Evolutionary conservation across 306 rosid species (phyloP).

Genomic region (Comarum palustre): DNA sequence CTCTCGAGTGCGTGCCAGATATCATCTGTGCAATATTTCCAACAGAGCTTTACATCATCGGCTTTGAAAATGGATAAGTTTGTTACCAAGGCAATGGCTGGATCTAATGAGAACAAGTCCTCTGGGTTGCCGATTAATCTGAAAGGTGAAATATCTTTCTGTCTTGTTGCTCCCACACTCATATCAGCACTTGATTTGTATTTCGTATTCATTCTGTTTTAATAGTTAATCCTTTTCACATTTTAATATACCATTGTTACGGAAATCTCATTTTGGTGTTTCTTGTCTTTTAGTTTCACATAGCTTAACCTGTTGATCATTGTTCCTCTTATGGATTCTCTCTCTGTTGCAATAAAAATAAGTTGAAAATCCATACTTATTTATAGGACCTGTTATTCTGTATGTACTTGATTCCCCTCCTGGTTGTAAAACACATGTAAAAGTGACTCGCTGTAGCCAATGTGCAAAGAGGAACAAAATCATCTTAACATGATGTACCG

Average conservation of each 20-base stretch:
- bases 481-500: not conserved
- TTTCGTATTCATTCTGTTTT: not conserved
- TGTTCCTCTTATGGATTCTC: not conserved
- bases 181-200: not conserved
- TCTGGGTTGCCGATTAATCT: conserved; percentile 83
- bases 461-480: not conserved
- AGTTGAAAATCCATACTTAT: not conserved
- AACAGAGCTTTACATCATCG: conserved; percentile 32
- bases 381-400: not conserved
- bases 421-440: not conserved
- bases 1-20: conserved; percentile 57
- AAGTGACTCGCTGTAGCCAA: not conserved
- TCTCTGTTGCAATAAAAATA: not conserved
- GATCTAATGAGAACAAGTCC: conserved; percentile 47
- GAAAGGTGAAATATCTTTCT: conserved; percentile 46
- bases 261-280: not conserved
- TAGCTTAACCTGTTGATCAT: not conserved
- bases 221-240: not conserved
- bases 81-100: conserved; percentile 56
- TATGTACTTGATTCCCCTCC: not conserved
- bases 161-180: not conserved
- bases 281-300: not conserved
- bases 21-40: conserved; percentile 48
- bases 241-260: not conserved
- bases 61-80: conserved; percentile 39